These are phyloP conservation scores for Wilhelminamyces savonicus DNA, from an alignment of 805 yeast species.

Conservation along the genomic window DNA sequence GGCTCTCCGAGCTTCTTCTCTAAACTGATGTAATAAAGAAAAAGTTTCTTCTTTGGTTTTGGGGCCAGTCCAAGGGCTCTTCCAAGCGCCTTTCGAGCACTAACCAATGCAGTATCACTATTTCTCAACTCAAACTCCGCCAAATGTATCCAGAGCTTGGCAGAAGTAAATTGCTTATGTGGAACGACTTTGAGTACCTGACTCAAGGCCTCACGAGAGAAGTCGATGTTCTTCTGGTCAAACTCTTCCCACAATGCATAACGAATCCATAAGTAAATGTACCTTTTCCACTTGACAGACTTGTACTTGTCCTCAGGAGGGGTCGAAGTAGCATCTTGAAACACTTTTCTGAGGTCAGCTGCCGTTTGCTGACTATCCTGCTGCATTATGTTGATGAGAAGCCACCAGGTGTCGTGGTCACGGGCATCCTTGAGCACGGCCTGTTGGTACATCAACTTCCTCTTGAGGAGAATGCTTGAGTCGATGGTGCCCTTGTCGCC, in stretches of 20 bases:
- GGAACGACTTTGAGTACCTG: slow-evolving; percentile 47
- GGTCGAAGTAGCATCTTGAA: slow-evolving; percentile 38
- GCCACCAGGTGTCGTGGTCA: slow-evolving; percentile 84
- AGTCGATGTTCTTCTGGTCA: slow-evolving; percentile 30
- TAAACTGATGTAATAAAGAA: slow-evolving; percentile 57
- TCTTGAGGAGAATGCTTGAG: slow-evolving; percentile 42
- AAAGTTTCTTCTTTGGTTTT: slow-evolving; percentile 53
- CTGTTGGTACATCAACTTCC: slow-evolving; percentile 51
- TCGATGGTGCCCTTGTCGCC: slow-evolving; percentile 55
- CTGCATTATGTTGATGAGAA: slow-evolving; percentile 48
- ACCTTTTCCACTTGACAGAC: slow-evolving; percentile 55
- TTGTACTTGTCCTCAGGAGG: slow-evolving; percentile 30
- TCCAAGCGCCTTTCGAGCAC: slow-evolving; percentile 68
- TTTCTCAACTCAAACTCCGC: slow-evolving; percentile 73
- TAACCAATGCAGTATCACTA: slow-evolving; percentile 26
- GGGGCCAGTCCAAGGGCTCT: slow-evolving; percentile 50
- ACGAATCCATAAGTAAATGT: slow-evolving; percentile 64
- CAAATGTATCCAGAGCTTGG: slow-evolving; percentile 65
- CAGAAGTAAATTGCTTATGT: slow-evolving; percentile 56
- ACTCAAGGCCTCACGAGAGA: slow-evolving; percentile 47
- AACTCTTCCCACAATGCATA: slow-evolving; percentile 61
- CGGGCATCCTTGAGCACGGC: slow-evolving; percentile 38
- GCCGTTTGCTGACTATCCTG: slow-evolving; percentile 22
- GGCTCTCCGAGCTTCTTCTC: slow-evolving; percentile 70
- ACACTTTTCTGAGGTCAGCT: slow-evolving; percentile 25